Conservation (phyloP, 1,284 basidiomycete species). For the Boletellus sp. region DNA sequence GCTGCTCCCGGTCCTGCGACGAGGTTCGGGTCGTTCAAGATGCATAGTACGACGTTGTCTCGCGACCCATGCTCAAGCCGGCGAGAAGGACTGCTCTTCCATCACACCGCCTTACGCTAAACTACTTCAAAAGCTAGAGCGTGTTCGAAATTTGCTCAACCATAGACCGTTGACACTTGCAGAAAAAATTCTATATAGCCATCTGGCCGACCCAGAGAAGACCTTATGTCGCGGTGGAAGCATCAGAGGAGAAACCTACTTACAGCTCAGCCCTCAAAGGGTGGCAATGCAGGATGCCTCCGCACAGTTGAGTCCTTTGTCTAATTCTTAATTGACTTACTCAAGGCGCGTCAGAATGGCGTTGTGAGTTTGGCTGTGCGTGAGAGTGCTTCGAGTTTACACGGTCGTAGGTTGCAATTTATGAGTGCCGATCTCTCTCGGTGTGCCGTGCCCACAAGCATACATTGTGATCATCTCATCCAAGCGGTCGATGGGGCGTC, state of each 20-base stretch:
- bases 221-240: conserved; percentile 64
- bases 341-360: conserved; percentile 61
- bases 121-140: conserved; percentile 73
- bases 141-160: conserved; percentile 69
- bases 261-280: conserved; percentile 88
- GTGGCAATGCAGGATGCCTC: conserved; percentile 99
- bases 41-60: conserved; percentile 34
- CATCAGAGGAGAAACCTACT: conserved; percentile 84
- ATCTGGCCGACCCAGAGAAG: conserved; percentile 80
- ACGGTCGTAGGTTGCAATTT: conserved; percentile 79
- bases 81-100: conserved; percentile 69
- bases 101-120: conserved; percentile 87
- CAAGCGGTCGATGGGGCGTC: conserved; percentile 86
- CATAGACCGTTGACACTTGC: conserved; percentile 82
- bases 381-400: conserved; percentile 7
- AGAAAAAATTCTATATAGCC: conserved; percentile 97
- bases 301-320: conserved; percentile 70
- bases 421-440: conserved; percentile 92
- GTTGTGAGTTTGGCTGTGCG: conserved; percentile 44
- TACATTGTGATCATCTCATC: conserved; percentile 98
- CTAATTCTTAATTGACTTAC: background rate
- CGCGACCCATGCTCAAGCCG: conserved; percentile 51
- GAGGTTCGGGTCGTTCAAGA: conserved; percentile 8
- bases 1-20: conserved; percentile 20
- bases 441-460: conserved; percentile 81